A percentile compares a stretch with the other conserved stretches of the same genome.
Evolutionary conservation across 495 filamentous ascomycete genomes (phyloP).

Genomic region (Apodospora peruviana): DNA sequence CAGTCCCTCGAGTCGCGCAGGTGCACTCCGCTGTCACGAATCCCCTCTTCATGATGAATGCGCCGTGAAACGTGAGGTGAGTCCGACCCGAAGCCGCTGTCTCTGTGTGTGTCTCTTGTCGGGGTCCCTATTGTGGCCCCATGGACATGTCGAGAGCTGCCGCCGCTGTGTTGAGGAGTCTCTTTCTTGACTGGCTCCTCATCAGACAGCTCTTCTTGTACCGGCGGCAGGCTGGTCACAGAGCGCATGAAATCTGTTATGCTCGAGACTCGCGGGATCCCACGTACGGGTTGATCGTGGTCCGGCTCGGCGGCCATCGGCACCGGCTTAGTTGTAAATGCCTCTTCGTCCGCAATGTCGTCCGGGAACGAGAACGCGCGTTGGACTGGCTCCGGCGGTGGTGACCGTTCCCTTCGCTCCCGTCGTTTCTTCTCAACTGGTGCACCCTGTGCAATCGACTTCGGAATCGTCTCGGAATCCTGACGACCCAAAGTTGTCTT

Average conservation of each 20-base stretch:
- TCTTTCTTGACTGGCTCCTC: slow-evolving; percentile 18
- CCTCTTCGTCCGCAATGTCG: slow-evolving; percentile 31
- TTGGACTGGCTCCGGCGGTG: slow-evolving; percentile 21
- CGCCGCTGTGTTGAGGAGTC: not conserved
- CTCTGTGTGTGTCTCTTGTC: slow-evolving; percentile 33
- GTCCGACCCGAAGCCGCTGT: slow-evolving; percentile 41
- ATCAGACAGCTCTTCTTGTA: slow-evolving; percentile 38
- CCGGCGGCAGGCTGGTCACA: slow-evolving; percentile 35
- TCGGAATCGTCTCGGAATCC: slow-evolving; percentile 32
- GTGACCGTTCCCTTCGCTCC: slow-evolving; percentile 12
- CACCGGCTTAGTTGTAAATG: slow-evolving; percentile 19
- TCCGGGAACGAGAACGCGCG: slow-evolving; percentile 31
- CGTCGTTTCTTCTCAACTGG: slow-evolving; percentile 6
- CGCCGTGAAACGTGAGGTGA: slow-evolving; percentile 35
- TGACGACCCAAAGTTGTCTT: slow-evolving; percentile 19
- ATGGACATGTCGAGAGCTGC: not conserved
- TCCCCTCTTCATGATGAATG: slow-evolving; percentile 24
- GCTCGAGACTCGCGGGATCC: slow-evolving; percentile 21
- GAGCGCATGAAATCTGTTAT: slow-evolving; percentile 31
- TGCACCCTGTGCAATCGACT: slow-evolving; percentile 13
- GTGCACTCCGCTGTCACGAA: slow-evolving; percentile 50
- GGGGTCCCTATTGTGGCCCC: slow-evolving; percentile 8
- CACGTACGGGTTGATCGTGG: slow-evolving; percentile 4
- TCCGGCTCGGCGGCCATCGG: slow-evolving; percentile 5
- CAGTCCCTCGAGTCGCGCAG: slow-evolving; percentile 33